phyloP scores from a whole-genome alignment of 2,329 filamentous ascomycete genomes.

The Acephala macrosclerotiorum region DNA sequence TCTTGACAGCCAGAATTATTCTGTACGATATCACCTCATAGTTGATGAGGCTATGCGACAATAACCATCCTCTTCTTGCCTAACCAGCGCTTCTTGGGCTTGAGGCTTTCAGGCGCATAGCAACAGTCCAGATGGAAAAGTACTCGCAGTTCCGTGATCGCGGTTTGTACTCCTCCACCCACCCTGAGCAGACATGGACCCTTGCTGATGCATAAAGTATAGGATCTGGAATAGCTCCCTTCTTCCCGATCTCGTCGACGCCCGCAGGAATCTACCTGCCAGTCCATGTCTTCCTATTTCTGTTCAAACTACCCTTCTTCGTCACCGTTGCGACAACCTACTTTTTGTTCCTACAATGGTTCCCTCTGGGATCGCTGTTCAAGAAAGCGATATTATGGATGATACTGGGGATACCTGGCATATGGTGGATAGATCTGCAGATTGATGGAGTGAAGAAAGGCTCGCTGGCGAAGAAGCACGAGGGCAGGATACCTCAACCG shows the following conservation, averaged over 20 bases:
- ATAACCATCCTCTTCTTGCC: constrained; percentile 11
- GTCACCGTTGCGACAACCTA: constrained; percentile 72
- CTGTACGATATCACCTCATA: neutral
- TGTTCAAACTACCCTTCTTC: constrained; percentile 81
- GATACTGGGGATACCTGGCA: constrained; percentile 85
- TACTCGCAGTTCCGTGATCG: constrained; percentile 78
- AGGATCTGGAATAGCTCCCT: constrained; percentile 97
- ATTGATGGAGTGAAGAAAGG: constrained; percentile 96
- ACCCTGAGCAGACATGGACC: constrained; percentile 15
- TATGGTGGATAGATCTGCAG: constrained; percentile 99
- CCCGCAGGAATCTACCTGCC: constrained; percentile 68
- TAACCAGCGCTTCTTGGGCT: constrained; percentile 1
- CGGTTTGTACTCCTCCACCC: constrained; percentile 54
- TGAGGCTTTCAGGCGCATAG: constrained; percentile 15
- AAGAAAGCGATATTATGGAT: constrained; percentile 90
- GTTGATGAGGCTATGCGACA: constrained; percentile 18
- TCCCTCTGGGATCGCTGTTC: constrained; percentile 72
- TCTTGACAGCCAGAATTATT: neutral
- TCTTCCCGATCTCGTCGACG: constrained; percentile 80
- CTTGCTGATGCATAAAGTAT: constrained; percentile 37
- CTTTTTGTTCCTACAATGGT: constrained; percentile 83
- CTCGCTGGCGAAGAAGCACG: constrained; percentile 77
- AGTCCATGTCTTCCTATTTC: constrained; percentile 76
- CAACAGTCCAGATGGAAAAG: constrained; percentile 67
- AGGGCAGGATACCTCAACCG: constrained; percentile 77